These are phyloP conservation scores for Hericium erinaceus DNA, from an alignment of 768 basidiomycete species.

Conservation along the genomic window DNA sequence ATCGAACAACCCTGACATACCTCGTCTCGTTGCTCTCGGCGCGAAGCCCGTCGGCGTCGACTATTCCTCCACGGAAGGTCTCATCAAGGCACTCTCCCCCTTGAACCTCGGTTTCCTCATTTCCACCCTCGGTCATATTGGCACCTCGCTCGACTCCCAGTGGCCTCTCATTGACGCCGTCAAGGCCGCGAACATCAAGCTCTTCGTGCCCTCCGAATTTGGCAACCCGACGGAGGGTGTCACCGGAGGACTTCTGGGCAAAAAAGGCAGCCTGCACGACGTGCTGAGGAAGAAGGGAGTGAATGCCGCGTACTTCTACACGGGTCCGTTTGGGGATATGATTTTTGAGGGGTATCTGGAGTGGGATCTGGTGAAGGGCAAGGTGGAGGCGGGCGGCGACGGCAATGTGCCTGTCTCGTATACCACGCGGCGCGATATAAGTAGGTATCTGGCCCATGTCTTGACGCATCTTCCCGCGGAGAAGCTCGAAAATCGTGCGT, in stretches of 20 bases:
- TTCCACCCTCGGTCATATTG: conserved; percentile 1
- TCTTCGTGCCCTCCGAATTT: conserved; percentile 25
- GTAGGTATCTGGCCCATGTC: too few relatives aligned
- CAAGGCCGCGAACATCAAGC: conserved; percentile 19
- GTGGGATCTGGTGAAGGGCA: conserved; percentile 8
- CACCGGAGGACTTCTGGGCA: conserved; percentile 2
- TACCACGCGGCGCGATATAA: conserved; percentile 10
- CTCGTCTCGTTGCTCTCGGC: neutral
- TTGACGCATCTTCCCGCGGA: too few relatives aligned
- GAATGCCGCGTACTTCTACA: conserved; percentile 11
- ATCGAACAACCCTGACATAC: neutral
- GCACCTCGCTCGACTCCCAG: conserved; percentile 10
- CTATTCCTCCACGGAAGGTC: conserved; percentile 5
- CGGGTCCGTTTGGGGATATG: conserved; percentile 10
- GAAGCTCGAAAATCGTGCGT: too few relatives aligned
- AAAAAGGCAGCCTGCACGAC: neutral
- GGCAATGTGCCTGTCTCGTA: conserved; percentile 13
- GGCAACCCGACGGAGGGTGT: conserved; percentile 12
- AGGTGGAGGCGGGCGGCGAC: conserved; percentile 9
- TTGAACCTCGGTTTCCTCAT: conserved; percentile 9
- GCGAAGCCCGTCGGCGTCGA: conserved; percentile 7
- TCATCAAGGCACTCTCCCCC: conserved; percentile 3
- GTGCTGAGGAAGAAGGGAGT: conserved; percentile 5
- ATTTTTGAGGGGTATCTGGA: neutral
- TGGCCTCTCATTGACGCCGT: conserved; percentile 11